Evolutionary conservation across 2,329 filamentous ascomycete species (phyloP).

Genomic region (Esteya vermicola): DNA sequence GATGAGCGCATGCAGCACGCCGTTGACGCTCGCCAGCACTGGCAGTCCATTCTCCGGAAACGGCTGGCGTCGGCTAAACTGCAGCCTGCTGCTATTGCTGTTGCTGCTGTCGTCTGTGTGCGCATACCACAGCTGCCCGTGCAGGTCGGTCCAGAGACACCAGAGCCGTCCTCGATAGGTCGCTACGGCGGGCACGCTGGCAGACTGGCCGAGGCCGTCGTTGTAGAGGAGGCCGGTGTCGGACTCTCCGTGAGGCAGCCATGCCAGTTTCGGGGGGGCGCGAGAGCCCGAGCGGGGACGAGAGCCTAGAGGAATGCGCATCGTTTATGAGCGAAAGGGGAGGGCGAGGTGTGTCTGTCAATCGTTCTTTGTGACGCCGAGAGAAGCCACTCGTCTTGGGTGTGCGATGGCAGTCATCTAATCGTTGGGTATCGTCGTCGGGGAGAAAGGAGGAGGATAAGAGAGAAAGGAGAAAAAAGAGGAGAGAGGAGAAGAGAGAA

Average conservation of each 20-base stretch:
- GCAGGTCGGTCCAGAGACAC: conserved; percentile 20
- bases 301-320: no score
- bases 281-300: no score
- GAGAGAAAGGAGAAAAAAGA: no score
- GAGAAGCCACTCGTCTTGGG: no score
- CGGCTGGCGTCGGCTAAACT: conserved; percentile 14
- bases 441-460: no score
- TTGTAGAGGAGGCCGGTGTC: conserved; percentile 14
- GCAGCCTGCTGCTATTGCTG: no score
- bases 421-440: no score
- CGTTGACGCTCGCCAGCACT: conserved; percentile 19
- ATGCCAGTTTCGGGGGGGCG: no score
- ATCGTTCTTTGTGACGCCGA: no score
- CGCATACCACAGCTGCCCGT: conserved; percentile 18
- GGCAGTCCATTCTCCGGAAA: conserved; percentile 18
- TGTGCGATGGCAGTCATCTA: no score
- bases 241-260: conserved; percentile 18
- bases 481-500: no score
- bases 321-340: no score
- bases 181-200: conserved; percentile 18
- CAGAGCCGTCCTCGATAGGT: conserved; percentile 21
- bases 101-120: conserved; percentile 13
- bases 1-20: conserved; percentile 19
- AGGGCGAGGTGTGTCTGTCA: not conserved
- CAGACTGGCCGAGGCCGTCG: conserved; percentile 15